Percentiles rank a stretch among this genome's conserved stretches.
phyloP scores from a whole-genome alignment of 148 eudicot species.

The Bassia scoparia region DNA sequence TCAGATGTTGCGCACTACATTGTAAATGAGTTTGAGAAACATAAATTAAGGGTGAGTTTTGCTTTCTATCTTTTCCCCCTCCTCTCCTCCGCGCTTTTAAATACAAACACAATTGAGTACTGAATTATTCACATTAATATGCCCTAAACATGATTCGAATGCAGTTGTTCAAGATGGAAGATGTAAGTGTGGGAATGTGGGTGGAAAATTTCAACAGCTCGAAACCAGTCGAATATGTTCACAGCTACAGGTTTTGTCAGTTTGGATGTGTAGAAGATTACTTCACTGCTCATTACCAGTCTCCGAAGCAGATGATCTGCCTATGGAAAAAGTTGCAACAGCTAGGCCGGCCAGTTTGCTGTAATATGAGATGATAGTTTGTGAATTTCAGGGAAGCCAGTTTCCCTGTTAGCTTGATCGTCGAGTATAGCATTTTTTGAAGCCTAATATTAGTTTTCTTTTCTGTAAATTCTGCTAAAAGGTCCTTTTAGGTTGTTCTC shows the following conservation, averaged over 20 bases:
- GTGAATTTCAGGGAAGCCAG: conserved; percentile 8
- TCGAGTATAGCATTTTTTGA: conserved; percentile 33
- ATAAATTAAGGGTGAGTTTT: conserved; percentile 56
- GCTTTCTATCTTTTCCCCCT: not conserved
- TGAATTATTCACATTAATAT: not conserved
- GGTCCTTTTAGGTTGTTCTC: conserved; percentile 20
- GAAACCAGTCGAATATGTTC: conserved; percentile 57
- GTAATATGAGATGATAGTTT: conserved; percentile 72
- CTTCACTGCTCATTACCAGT: conserved; percentile 82
- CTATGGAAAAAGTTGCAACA: conserved; percentile 79
- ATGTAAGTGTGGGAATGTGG: conserved; percentile 99
- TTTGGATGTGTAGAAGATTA: conserved; percentile 85
- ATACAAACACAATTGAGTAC: not conserved
- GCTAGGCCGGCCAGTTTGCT: conserved; percentile 60
- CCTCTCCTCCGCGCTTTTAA: not conserved
- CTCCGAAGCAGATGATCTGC: conserved; percentile 91
- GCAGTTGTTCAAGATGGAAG: conserved; percentile 98
- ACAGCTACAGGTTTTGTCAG: conserved; percentile 74
- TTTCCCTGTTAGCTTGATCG: conserved; percentile 7
- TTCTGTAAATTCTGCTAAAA: conserved; percentile 34
- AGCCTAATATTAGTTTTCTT: conserved; percentile 17
- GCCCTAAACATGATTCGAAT: not conserved
- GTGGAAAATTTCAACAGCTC: conserved; percentile 69
- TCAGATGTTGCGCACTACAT: conserved; percentile 70
- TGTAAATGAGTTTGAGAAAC: conserved; percentile 67